These are phyloP conservation scores for Tetrapisispora fleetii DNA, from an alignment of 805 yeast genomes.

Conservation along the genomic window DNA sequence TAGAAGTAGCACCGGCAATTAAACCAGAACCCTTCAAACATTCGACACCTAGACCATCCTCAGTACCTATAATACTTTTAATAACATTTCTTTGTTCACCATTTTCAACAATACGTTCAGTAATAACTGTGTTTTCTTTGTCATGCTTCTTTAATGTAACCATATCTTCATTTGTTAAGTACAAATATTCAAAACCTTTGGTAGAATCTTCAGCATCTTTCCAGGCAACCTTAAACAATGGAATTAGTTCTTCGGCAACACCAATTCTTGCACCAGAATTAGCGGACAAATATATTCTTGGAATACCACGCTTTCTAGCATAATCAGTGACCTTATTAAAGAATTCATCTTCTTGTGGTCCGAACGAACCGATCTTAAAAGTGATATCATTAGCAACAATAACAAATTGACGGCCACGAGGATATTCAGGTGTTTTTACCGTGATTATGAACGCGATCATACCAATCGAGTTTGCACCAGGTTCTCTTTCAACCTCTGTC, in stretches of 20 bases:
- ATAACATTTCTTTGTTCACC: constrained; percentile 80
- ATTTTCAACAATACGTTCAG: constrained; percentile 71
- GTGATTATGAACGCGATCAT: constrained; percentile 93
- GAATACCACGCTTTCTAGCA: constrained; percentile 85
- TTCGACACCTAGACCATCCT: constrained; percentile 97
- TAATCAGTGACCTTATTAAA: constrained; percentile 88
- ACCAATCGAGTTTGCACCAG: constrained; percentile 92
- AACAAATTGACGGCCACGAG: constrained; percentile 88
- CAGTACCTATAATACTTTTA: constrained; percentile 81
- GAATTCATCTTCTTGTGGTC: constrained; percentile 89
- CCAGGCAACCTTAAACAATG: constrained; percentile 89
- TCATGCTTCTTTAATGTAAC: constrained; percentile 47
- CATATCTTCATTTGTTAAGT: constrained; percentile 61
- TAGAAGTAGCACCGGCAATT: constrained; percentile 97
- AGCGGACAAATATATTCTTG: constrained; percentile 91
- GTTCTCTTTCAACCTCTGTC: constrained; percentile 86
- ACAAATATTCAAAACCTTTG: constrained; percentile 86
- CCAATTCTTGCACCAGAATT: constrained; percentile 99
- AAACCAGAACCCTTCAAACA: constrained; percentile 96
- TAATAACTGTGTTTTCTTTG: constrained; percentile 50
- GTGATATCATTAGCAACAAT: constrained; percentile 96
- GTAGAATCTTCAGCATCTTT: constrained; percentile 61
- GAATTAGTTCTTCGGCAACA: constrained; percentile 90
- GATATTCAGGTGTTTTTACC: constrained; percentile 94
- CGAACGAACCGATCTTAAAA: constrained; percentile 96